Evolutionary conservation across 2,329 filamentous ascomycete species (phyloP).

Genomic region (Mariannaea elegans): DNA sequence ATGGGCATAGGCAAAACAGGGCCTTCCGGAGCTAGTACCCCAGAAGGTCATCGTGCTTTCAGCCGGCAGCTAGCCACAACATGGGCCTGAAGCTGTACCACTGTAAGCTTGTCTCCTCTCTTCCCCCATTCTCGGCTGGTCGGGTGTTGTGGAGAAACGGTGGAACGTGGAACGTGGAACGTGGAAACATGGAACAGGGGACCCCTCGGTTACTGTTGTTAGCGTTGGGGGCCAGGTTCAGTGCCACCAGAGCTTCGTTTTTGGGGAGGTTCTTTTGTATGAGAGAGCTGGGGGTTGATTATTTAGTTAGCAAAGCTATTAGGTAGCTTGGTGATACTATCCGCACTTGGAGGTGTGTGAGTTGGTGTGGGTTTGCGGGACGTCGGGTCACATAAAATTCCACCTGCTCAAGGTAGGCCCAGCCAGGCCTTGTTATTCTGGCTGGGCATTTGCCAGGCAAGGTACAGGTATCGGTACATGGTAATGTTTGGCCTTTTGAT

Average conservation of each 20-base stretch:
- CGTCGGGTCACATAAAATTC: no score
- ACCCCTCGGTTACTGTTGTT: no score
- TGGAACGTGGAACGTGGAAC: background rate
- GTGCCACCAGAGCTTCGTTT: background rate
- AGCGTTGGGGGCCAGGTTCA: background rate
- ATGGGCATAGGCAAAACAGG: no score
- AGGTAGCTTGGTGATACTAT: no score
- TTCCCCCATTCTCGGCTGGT: constrained; percentile 3
- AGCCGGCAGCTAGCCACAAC: background rate
- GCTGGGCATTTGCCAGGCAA: background rate
- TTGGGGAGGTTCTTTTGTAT: background rate
- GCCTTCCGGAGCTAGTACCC: background rate
- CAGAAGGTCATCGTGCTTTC: background rate
- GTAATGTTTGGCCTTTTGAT: no score
- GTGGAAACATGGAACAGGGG: background rate
- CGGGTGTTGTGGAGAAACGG: background rate
- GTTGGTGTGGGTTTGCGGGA: no score
- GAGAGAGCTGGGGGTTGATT: no score
- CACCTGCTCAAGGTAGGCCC: no score
- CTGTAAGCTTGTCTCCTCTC: background rate
- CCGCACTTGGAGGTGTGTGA: no score
- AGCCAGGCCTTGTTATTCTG: background rate
- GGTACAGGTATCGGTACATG: background rate
- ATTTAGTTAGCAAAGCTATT: no score
- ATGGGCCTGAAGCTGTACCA: no score